Conservation (phyloP, 352 stramenopile species). For the Lagenidium sp. region DNA sequence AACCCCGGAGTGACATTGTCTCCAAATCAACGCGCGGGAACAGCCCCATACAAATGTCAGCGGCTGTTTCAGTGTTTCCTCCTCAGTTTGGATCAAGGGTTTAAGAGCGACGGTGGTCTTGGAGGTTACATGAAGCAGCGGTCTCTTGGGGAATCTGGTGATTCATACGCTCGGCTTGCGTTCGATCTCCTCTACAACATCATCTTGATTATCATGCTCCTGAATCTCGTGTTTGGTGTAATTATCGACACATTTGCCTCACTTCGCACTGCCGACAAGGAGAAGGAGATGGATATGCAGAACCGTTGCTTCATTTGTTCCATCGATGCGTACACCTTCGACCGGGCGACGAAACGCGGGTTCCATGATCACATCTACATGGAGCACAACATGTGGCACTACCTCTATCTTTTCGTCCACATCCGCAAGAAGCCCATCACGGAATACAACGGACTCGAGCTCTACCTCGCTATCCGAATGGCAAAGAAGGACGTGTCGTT, state of each 20-base stretch:
- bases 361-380: constrained; percentile 69
- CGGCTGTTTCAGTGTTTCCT: constrained; percentile 69
- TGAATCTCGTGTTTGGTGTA: constrained; percentile 71
- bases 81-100: constrained; percentile 55
- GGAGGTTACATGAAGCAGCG: constrained; percentile 37
- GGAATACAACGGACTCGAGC: constrained; percentile 71
- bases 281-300: constrained; percentile 60
- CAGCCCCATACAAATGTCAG: constrained; percentile 45
- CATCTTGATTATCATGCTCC: constrained; percentile 57
- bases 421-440: constrained; percentile 72
- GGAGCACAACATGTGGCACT: constrained; percentile 81
- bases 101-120: constrained; percentile 56
- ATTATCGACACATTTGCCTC: constrained; percentile 80
- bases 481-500: constrained; percentile 70
- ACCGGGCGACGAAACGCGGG: constrained; percentile 48
- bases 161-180: constrained; percentile 42
- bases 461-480: constrained; percentile 74
- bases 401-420: constrained; percentile 72
- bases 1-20: constrained; percentile 22
- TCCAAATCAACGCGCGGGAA: constrained; percentile 18
- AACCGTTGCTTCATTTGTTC: constrained; percentile 76
- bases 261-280: constrained; percentile 49
- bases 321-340: constrained; percentile 71
- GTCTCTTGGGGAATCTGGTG: constrained; percentile 17
- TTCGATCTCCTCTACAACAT: constrained; percentile 70